These are phyloP conservation scores for Debaryomyces fabryi DNA, from an alignment of 1,139 yeast species.

Conservation along the genomic window DNA sequence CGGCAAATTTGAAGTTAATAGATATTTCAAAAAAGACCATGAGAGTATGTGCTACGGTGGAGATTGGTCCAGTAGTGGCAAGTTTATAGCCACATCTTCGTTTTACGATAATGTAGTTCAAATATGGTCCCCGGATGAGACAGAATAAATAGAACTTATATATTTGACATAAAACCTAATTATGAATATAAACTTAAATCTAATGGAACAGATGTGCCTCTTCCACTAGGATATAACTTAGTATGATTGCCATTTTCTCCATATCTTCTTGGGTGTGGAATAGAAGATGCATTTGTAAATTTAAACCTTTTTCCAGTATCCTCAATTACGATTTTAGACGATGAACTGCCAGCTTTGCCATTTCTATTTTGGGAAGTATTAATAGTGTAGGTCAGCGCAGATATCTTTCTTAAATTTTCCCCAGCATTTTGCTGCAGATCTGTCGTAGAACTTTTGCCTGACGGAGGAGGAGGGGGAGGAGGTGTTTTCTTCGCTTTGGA, in stretches of 20 bases:
- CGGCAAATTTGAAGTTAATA: slow-evolving; percentile 42
- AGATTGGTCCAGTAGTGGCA: slow-evolving; percentile 67
- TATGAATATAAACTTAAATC: slow-evolving; percentile 46
- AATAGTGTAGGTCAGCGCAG: slow-evolving; percentile 62
- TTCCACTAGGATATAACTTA: slow-evolving; percentile 91
- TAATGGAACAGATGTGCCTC: slow-evolving; percentile 92
- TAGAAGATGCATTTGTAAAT: slow-evolving; percentile 65
- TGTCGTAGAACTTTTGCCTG: slow-evolving; percentile 17
- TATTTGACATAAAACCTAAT: slow-evolving; percentile 1
- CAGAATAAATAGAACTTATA: slow-evolving; percentile 2
- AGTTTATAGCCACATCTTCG: slow-evolving; percentile 73
- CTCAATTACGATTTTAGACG: slow-evolving; percentile 54
- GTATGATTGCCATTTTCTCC: slow-evolving; percentile 51
- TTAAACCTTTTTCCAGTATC: slow-evolving; percentile 64
- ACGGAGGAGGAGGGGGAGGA: slow-evolving; percentile 44
- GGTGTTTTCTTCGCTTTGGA: slow-evolving; percentile 20
- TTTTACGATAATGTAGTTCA: slow-evolving; percentile 87
- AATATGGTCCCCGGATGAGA: slow-evolving; percentile 53
- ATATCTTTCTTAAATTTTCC: slow-evolving; percentile 53
- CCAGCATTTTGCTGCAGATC: slow-evolving; percentile 54
- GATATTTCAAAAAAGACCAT: slow-evolving; percentile 69
- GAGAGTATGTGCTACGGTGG: slow-evolving; percentile 96
- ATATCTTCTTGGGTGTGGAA: slow-evolving; percentile 84
- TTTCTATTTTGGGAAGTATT: slow-evolving; percentile 24
- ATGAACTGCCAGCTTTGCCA: slow-evolving; percentile 16